phyloP scores from a whole-genome alignment of 2,329 filamentous ascomycete species.

The Aspergillus sp. region DNA sequence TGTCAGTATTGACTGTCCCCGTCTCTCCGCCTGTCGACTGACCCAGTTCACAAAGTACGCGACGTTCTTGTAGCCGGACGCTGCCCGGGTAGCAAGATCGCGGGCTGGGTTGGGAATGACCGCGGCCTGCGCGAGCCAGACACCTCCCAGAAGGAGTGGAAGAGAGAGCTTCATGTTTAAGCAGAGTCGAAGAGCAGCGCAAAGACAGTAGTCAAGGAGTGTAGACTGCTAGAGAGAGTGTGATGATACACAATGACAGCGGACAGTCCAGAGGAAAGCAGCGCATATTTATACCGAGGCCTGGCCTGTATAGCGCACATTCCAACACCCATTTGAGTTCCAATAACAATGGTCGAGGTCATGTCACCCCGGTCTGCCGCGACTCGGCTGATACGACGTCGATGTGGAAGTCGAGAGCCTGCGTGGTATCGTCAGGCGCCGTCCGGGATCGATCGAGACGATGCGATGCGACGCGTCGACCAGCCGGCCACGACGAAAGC shows the following conservation, averaged over 20 bases:
- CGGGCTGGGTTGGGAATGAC: background rate
- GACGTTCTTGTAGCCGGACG: slow-evolving; percentile 23
- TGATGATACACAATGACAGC: background rate
- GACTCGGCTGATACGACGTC: too few relatives aligned
- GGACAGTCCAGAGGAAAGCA: background rate
- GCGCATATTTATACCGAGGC: background rate
- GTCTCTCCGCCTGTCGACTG: too few relatives aligned
- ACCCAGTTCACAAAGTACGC: slow-evolving; percentile 42
- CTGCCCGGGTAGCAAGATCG: background rate
- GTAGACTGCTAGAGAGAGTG: background rate
- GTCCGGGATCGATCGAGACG: too few relatives aligned
- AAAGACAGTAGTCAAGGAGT: background rate
- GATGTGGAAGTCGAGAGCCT: too few relatives aligned
- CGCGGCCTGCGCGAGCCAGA: background rate
- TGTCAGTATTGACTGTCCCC: slow-evolving; percentile 3
- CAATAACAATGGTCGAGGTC: too few relatives aligned
- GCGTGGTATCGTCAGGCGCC: background rate
- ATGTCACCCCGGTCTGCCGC: too few relatives aligned
- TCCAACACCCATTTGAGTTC: too few relatives aligned
- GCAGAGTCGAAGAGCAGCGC: background rate
- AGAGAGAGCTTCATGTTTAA: background rate
- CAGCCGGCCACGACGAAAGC: too few relatives aligned
- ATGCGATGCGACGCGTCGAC: too few relatives aligned
- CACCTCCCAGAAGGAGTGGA: background rate
- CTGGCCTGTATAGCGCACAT: too few relatives aligned